Base-by-base conservation (phyloP, 2,329 filamentous ascomycete species). In the Ceratocystiopsis brevicomis region DNA sequence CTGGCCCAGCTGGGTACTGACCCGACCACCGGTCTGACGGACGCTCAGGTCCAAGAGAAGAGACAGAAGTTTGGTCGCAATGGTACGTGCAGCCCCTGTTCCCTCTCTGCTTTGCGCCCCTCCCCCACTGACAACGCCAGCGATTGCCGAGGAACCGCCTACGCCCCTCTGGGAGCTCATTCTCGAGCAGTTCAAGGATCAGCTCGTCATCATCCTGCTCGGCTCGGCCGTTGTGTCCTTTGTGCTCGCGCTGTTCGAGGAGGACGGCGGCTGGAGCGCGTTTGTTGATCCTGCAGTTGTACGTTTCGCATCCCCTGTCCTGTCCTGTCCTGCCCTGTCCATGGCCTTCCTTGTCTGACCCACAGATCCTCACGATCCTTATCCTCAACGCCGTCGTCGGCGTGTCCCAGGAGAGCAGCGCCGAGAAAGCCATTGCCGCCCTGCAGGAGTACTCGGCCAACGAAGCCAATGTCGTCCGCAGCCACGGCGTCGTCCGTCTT, bases 371-470 rank as follows among this genome's bases (percentile, higher is more conserved):
- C 50, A 96, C 88, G 21, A 98, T 98, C 56, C 71, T 98, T 39
- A 81, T 98, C 50, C 77, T 98, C 54, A 98, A 98, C 64, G 83
- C 90, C 48, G 80, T 98, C 52, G 90, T 98, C 50, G 90, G 90
- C 58, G 90, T 98, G 25, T 95, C 88, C 45, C 90, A 98, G 68
- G 90, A 98, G 68, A 95, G 84, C 63, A 95, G 87, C 57, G 90
- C 90, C 51, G 90, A 98, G 62, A 95, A 96, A 66, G 90, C 90
- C 42, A 98, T 98, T 59, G 87, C 90, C 21, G 90, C 90, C 38
- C 74, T 98, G 45, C 90, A 98, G 64, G 88, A 98, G 72, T 98
- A 98, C 66, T 96, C 88, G 30, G 90, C 90, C 56, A 98, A 96
- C 62, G 85, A 94, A 62, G 88, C 90, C 53, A 98, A 88, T 58